phyloP scores from a whole-genome alignment of 1,284 basidiomycete genomes.

The Fomitopsis palustris region DNA sequence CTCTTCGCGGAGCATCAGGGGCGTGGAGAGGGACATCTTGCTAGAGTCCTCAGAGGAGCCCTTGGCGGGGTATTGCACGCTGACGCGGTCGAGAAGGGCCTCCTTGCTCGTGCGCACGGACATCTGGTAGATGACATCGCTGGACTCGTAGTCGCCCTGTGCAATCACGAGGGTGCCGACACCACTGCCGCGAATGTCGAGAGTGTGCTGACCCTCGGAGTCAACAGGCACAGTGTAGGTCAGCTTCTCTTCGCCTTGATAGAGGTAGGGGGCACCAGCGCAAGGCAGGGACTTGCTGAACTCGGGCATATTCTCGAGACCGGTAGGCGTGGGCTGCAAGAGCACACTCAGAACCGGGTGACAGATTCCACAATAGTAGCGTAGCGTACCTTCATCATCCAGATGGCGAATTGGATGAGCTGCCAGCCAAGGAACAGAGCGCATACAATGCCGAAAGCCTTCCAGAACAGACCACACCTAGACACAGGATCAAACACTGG shows the following conservation, averaged over 20 bases:
- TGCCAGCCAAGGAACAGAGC: slow-evolving; percentile 40
- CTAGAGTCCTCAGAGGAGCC: slow-evolving; percentile 33
- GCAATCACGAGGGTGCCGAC: slow-evolving; percentile 50
- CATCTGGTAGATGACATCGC: slow-evolving; percentile 46
- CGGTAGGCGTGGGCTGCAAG: slow-evolving; percentile 42
- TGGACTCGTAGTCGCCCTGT: slow-evolving; percentile 36
- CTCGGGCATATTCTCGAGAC: slow-evolving; percentile 50
- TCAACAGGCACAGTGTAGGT: slow-evolving; percentile 39
- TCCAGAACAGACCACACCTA: slow-evolving; percentile 53
- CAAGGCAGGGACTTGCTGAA: slow-evolving; percentile 54
- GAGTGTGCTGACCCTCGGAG: slow-evolving; percentile 34
- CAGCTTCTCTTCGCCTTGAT: slow-evolving; percentile 34
- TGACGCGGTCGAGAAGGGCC: slow-evolving; percentile 35
- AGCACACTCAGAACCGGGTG: neutral
- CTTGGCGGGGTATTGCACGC: slow-evolving; percentile 30
- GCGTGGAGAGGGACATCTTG: slow-evolving; percentile 32
- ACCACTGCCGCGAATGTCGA: slow-evolving; percentile 45
- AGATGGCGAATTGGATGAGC: slow-evolving; percentile 40
- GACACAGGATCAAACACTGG: neutral
- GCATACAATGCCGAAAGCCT: slow-evolving; percentile 48
- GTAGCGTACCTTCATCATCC: slow-evolving; percentile 40
- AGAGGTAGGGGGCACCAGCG: slow-evolving; percentile 37
- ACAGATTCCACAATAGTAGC: neutral
- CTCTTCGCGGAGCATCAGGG: slow-evolving; percentile 15
- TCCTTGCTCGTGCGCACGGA: slow-evolving; percentile 40